These are phyloP conservation scores for Peronospora tabacina DNA, from an alignment of 352 stramenopile genomes.

Conservation along the genomic window DNA sequence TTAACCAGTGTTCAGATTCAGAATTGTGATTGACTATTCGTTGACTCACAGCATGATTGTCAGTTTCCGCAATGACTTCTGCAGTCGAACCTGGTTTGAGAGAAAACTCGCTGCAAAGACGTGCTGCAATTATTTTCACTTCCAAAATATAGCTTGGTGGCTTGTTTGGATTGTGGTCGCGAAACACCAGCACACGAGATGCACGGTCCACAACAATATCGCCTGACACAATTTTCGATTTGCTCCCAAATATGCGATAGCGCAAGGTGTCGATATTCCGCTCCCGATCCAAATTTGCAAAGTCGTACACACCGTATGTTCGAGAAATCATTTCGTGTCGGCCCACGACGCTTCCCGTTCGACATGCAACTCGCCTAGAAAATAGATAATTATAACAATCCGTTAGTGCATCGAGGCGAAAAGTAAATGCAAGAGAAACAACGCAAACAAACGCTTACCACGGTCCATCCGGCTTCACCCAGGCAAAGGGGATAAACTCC, in stretches of 20 bases:
- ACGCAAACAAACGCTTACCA: slow-evolving; percentile 33
- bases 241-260: slow-evolving; percentile 64
- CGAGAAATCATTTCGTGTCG: slow-evolving; percentile 47
- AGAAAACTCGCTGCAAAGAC: slow-evolving; percentile 53
- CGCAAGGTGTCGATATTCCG: slow-evolving; percentile 62
- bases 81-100: slow-evolving; percentile 50
- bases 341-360: slow-evolving; percentile 39
- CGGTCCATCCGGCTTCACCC: slow-evolving; percentile 62
- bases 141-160: slow-evolving; percentile 68
- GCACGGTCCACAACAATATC: slow-evolving; percentile 75
- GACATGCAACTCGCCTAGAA: slow-evolving; percentile 60
- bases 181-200: slow-evolving; percentile 75
- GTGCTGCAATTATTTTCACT: slow-evolving; percentile 76
- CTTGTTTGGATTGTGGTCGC: slow-evolving; percentile 46
- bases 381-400: slow-evolving; percentile 5
- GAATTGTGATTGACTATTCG: neutral
- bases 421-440: neutral
- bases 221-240: slow-evolving; percentile 53
- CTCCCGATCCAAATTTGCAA: slow-evolving; percentile 75
- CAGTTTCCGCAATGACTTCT: slow-evolving; percentile 54
- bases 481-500: slow-evolving; percentile 75
- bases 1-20: neutral
- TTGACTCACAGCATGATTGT: slow-evolving; percentile 48
- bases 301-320: slow-evolving; percentile 74
- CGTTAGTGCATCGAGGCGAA: neutral